phyloP scores from a whole-genome alignment of 2,329 filamentous ascomycete genomes.

The Claviceps sp. region DNA sequence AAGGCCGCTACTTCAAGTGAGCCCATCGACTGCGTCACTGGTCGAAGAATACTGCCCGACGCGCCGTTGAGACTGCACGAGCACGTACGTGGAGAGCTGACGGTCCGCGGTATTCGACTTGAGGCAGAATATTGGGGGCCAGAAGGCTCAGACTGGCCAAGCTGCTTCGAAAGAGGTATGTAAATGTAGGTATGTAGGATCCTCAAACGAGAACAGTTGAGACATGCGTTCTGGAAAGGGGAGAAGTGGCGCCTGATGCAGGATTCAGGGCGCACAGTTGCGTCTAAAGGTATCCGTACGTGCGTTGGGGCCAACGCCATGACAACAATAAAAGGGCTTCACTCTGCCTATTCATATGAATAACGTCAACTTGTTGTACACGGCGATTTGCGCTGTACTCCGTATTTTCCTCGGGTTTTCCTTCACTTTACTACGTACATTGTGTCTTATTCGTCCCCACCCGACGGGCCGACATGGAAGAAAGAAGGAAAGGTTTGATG shows the following conservation, averaged over 20 bases:
- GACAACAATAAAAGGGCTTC: too few relatives aligned
- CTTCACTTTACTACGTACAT: too few relatives aligned
- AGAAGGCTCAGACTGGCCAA: background rate
- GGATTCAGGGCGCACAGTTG: too few relatives aligned
- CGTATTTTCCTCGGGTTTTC: too few relatives aligned
- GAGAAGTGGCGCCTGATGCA: conserved; percentile 3
- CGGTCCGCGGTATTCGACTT: background rate
- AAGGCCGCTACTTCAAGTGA: background rate
- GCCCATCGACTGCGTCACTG: background rate
- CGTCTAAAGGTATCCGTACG: too few relatives aligned
- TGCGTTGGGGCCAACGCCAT: too few relatives aligned
- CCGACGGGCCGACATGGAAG: too few relatives aligned
- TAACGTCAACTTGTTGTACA: too few relatives aligned
- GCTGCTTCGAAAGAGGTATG: background rate
- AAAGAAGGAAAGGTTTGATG: too few relatives aligned
- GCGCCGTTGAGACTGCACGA: background rate
- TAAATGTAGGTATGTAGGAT: background rate
- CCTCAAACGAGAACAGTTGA: background rate
- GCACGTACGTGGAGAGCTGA: background rate
- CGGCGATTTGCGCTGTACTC: too few relatives aligned
- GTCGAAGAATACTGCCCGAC: background rate
- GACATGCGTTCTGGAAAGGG: background rate
- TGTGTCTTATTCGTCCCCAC: too few relatives aligned
- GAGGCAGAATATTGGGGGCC: background rate
- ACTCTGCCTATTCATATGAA: too few relatives aligned